A percentile compares a stretch with the other conserved stretches of the same genome.
phyloP scores from a whole-genome alignment of 768 basidiomycete genomes.

The Suillus bovinus region DNA sequence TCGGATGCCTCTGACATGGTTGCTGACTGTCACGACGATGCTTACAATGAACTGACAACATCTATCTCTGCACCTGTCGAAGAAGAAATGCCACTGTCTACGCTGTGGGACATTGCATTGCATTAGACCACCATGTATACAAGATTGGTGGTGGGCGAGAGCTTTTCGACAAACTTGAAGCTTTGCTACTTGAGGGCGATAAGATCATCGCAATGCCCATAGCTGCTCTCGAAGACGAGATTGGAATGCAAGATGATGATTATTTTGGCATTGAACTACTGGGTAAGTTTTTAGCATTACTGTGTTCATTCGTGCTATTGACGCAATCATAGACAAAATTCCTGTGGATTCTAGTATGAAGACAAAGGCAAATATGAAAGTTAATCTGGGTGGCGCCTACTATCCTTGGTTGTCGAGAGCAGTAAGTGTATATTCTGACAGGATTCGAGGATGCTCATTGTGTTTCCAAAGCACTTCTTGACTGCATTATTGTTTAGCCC shows the following conservation, averaged over 20 bases:
- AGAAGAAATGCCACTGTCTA: background rate
- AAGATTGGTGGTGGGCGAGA: background rate
- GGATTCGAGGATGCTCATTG: background rate
- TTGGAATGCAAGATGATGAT: background rate
- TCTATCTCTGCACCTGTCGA: background rate
- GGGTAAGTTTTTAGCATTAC: background rate
- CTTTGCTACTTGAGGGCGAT: background rate
- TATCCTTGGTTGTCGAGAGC: constrained; percentile 7
- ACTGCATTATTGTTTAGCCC: constrained; percentile 31
- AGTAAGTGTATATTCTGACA: constrained; percentile 7
- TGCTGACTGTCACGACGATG: too few species aligned
- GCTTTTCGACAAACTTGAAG: background rate
- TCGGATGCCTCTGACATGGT: too few species aligned
- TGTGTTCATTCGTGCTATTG: background rate
- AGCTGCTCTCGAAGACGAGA: constrained; percentile 4
- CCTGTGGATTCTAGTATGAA: too few species aligned
- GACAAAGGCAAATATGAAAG: background rate
- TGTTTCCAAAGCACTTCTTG: constrained; percentile 13
- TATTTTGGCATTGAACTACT: background rate
- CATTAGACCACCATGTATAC: background rate
- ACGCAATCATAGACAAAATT: background rate
- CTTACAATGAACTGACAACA: background rate
- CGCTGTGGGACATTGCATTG: background rate
- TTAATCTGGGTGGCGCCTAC: constrained; percentile 5
- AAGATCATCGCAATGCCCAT: background rate